Base-by-base conservation (phyloP, 2,329 filamentous ascomycete species). In the Lecanicillium sp. region DNA sequence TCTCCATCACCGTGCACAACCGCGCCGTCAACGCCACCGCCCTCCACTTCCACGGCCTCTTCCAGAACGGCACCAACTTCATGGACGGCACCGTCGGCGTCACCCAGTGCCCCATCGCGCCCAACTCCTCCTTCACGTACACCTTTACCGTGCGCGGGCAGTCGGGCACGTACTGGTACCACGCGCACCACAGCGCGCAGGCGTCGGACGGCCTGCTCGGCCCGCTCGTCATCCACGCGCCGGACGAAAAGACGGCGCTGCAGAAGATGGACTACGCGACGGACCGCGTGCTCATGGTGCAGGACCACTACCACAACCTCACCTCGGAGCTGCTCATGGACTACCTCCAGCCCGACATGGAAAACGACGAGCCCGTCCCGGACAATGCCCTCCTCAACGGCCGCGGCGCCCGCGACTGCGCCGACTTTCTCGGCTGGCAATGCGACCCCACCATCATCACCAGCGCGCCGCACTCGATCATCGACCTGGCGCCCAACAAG, bases 1-100 rank as follows among this genome's bases (percentile, higher is more conserved):
- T 93, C 8, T 63, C 87, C 3, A 78, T 90, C 36, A 79, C 86
- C 26, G 72, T 89, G 43, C 68, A 79, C 55, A 91, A 91, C 56
- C 72, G 76, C 19, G 78, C 85, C 1, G 68, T 71, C 11, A 86
- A 89, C 54, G 77, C 74, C 11, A 84, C 83, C 8, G 78, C 75
- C 30, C 71, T 90, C 5, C 87, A 91, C 60, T 90, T 86, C 62
- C 87, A 91, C 55, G 87, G 87, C 14, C 73, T 91, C 53, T 88
- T 81, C 59, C 85, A 89, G 60, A 87, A 87, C 55, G 84, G 84
- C 10, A 86, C 84, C 0, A 87, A 81, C 50, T 74, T 74, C 49
- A 87, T 88, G 82, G 86, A 91, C 57, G 87, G 86, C 0, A 77
- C 84, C 1, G 71, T 79, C 0, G 83, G 78, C 29, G 73, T 87